Base-by-base conservation (phyloP, 192 early-diverging fungal genomes). In the Entomortierella chlamydospora region DNA sequence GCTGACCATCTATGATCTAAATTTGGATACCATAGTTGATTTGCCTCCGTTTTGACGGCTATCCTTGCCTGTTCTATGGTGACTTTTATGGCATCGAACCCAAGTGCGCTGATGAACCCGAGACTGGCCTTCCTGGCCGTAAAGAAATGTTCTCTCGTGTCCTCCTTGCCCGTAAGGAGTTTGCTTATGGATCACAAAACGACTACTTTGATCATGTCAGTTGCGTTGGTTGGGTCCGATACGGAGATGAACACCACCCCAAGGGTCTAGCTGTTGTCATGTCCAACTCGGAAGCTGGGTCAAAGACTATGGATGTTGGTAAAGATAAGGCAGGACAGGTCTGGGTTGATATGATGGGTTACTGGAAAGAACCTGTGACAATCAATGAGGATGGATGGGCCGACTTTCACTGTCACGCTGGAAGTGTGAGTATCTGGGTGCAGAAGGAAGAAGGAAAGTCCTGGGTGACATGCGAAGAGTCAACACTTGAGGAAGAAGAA, bases 11-110 rank as follows among this genome's bases (percentile, higher is more conserved):
- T n/a, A n/a, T n/a, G n/a, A n/a, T n/a, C n/a, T n/a, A n/a, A n/a
- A n/a, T n/a, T n/a, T n/a, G n/a, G n/a, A n/a, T n/a, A n/a, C n/a
- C 12, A 30, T 58, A 72, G 70, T 31, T 74, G 34, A 61, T 74
- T 23, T 67, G 63, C 37, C 26, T 74, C 15, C 73, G 85, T 10
- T 70, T 74, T 23, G 83, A 86, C 31, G 85, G 85, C 33, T 84
- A 76, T 63, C 85, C 83, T 8, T 86, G 85, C 52, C 58, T 86
- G 8, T 86, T 86, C 57, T 86, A 84, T 61, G 80, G 82, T 1
- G 85, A 86, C 62, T 58, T 83, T 34, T 86, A 84, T 39, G 85
- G 85, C 57, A 73, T 72, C 22, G 57, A 66, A 61, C 68, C 66
- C 51, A 67, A 50, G 34, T 62, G 51, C 23, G 15, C 22, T 2